phyloP scores from a whole-genome alignment of 106 monocot genomes.

The Dendrobium nobile region DNA sequence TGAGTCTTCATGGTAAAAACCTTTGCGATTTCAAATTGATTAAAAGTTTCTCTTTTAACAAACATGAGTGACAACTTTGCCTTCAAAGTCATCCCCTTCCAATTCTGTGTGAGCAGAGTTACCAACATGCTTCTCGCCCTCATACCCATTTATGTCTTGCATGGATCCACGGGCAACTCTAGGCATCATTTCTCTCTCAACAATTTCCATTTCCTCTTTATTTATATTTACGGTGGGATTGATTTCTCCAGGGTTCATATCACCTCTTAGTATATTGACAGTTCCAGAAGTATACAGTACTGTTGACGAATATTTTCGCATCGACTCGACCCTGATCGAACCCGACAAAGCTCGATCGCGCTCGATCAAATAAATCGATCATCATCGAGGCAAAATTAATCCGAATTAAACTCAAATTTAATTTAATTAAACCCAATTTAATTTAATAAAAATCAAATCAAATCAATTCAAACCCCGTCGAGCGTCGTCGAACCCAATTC shows the following conservation, averaged over 20 bases:
- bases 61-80: conserved; percentile 16
- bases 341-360: no score
- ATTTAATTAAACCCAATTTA: no score
- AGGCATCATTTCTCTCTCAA: conserved; percentile 41
- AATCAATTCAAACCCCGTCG: no score
- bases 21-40: not conserved
- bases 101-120: conserved; percentile 44
- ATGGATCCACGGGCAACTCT: conserved; percentile 14
- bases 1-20: not conserved
- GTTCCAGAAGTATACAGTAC: conserved; percentile 27
- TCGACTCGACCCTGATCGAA: no score
- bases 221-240: conserved; percentile 24
- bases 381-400: no score
- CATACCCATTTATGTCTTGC: conserved; percentile 14
- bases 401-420: no score
- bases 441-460: no score
- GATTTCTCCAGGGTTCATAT: conserved; percentile 35
- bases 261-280: conserved; percentile 15
- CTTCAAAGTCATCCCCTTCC: conserved; percentile 79
- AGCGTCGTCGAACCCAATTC: no score
- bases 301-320: no score
- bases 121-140: conserved; percentile 40
- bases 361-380: no score
- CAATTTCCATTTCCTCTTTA: conserved; percentile 40
- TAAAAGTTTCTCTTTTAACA: not conserved